Conservation (phyloP, 2,329 filamentous ascomycete species). For the Arachnopeziza araneosa region DNA sequence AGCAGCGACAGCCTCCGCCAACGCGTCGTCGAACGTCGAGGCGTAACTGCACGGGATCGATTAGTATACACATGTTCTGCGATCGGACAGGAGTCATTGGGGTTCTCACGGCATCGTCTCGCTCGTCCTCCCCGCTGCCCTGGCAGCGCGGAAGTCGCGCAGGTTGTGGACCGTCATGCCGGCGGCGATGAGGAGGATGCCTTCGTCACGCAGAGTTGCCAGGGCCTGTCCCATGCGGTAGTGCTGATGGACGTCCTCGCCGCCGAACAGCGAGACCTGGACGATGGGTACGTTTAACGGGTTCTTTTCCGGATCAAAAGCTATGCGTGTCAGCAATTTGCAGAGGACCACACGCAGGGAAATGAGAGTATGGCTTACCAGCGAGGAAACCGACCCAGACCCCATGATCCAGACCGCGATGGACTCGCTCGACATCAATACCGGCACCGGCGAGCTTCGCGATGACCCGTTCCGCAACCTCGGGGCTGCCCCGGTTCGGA, state of each 20-base stretch:
- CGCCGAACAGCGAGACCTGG: conserved; percentile 63
- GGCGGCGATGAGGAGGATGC: conserved; percentile 61
- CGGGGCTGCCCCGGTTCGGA: conserved; percentile 56
- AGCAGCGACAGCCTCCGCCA: conserved; percentile 44
- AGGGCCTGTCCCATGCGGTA: conserved; percentile 63
- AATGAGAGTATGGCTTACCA: conserved; percentile 12
- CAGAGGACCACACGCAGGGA: background rate
- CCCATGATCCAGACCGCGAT: conserved; percentile 67
- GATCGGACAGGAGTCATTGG: background rate
- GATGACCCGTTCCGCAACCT: conserved; percentile 55
- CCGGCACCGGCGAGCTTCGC: conserved; percentile 48
- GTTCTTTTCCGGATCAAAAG: conserved; percentile 36
- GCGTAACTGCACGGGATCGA: conserved; percentile 11
- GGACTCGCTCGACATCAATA: conserved; percentile 54
- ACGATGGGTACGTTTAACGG: conserved; percentile 63
- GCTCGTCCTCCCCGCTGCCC: conserved; percentile 34
- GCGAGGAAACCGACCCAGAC: conserved; percentile 59
- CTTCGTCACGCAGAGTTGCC: conserved; percentile 57
- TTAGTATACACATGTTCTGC: conserved; percentile 4
- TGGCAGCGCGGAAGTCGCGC: conserved; percentile 43
- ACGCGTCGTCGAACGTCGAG: conserved; percentile 51
- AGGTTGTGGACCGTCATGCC: conserved; percentile 75
- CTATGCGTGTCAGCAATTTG: conserved; percentile 9
- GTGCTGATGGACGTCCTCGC: conserved; percentile 59
- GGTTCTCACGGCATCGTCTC: conserved; percentile 51